phyloP scores from a whole-genome alignment of 768 basidiomycete genomes.

The Cystoderma amianthinum region DNA sequence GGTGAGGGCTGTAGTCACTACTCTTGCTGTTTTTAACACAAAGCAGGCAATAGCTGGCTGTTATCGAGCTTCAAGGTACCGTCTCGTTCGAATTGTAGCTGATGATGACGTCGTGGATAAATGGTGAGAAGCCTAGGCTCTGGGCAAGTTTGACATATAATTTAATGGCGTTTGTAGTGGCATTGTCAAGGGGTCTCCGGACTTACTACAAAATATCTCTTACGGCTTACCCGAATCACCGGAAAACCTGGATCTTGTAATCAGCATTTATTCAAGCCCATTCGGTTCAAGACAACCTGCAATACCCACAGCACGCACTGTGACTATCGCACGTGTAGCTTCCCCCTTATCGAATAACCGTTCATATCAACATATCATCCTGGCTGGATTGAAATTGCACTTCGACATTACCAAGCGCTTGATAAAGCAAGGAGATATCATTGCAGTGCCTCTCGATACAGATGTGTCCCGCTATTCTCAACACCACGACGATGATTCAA shows the following conservation, averaged over 20 bases:
- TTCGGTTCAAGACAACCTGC: slow-evolving; percentile 52
- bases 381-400: slow-evolving; percentile 54
- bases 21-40: slow-evolving; percentile 5
- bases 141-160: neutral
- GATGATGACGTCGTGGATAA: slow-evolving; percentile 33
- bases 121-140: too few relatives aligned
- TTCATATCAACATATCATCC: slow-evolving; percentile 52
- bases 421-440: slow-evolving; percentile 68
- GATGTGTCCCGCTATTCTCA: slow-evolving; percentile 29
- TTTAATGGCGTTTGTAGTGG: slow-evolving; percentile 23
- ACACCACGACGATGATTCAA: neutral
- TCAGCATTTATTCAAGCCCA: slow-evolving; percentile 45
- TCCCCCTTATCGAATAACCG: slow-evolving; percentile 66
- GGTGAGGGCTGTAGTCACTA: slow-evolving; percentile 33
- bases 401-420: slow-evolving; percentile 50
- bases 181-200: slow-evolving; percentile 33
- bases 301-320: slow-evolving; percentile 59
- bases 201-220: slow-evolving; percentile 48
- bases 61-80: slow-evolving; percentile 22
- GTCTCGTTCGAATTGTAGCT: slow-evolving; percentile 54
- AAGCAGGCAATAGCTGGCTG: slow-evolving; percentile 46
- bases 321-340: slow-evolving; percentile 78
- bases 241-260: slow-evolving; percentile 9
- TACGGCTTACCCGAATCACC: slow-evolving; percentile 15
- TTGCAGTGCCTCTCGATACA: slow-evolving; percentile 58